These are phyloP conservation scores for Zymoseptoria ardabiliae DNA, from an alignment of 2,329 filamentous ascomycete species.

Conservation along the genomic window DNA sequence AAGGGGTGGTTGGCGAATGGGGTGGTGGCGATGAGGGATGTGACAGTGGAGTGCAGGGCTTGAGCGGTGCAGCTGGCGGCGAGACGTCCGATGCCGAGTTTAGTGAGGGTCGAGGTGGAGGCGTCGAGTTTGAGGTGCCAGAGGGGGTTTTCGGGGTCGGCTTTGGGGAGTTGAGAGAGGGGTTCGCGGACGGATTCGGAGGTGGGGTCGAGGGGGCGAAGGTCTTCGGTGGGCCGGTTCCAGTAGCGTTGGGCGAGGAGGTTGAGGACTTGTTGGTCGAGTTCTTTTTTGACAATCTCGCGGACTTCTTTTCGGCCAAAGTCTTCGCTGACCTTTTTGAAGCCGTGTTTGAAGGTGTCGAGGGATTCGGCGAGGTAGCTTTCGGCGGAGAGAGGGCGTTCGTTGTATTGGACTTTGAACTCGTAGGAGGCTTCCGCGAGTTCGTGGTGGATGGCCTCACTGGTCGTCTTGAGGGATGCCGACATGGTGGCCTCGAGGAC, in stretches of 20 bases:
- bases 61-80: slow-evolving; percentile 87
- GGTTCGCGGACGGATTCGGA: slow-evolving; percentile 24
- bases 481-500: slow-evolving; percentile 97
- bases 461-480: slow-evolving; percentile 77
- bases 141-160: slow-evolving; percentile 75
- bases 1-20: slow-evolving; percentile 88
- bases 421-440: slow-evolving; percentile 96
- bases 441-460: slow-evolving; percentile 87
- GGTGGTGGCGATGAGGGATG: slow-evolving; percentile 68
- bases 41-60: slow-evolving; percentile 77
- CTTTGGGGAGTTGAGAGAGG: slow-evolving; percentile 67
- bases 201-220: slow-evolving; percentile 44
- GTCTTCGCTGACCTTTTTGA: slow-evolving; percentile 83
- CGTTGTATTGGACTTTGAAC: slow-evolving; percentile 99
- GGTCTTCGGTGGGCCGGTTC: slow-evolving; percentile 88
- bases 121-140: slow-evolving; percentile 95
- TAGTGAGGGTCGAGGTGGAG: slow-evolving; percentile 81
- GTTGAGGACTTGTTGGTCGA: slow-evolving; percentile 92
- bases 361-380: slow-evolving; percentile 93
- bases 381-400: slow-evolving; percentile 86
- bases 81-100: slow-evolving; percentile 84
- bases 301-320: slow-evolving; percentile 88
- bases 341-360: slow-evolving; percentile 94
- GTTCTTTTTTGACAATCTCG: slow-evolving; percentile 79
- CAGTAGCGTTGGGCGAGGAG: slow-evolving; percentile 89